Percentiles rank a stretch among this genome's conserved stretches.
phyloP scores from a whole-genome alignment of 768 basidiomycete species.

The Mycena alexandri region DNA sequence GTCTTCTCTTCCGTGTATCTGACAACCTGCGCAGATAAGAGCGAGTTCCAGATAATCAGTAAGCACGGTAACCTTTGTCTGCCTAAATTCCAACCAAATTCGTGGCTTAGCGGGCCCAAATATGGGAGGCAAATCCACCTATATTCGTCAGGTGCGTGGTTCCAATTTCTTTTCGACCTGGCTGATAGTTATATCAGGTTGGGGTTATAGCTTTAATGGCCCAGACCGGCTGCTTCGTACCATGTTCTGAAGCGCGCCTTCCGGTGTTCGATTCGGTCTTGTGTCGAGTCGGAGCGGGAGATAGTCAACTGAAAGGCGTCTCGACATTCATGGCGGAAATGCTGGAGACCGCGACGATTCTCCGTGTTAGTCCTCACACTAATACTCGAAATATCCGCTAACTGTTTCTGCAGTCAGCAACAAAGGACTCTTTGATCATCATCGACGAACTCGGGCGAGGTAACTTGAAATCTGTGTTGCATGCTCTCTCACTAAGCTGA shows the following conservation, averaged over 20 bases:
- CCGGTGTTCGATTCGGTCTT: conserved; percentile 97
- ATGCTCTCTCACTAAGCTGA: conserved; percentile 3
- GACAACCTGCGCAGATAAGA: conserved; percentile 63
- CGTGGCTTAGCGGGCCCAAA: conserved; percentile 87
- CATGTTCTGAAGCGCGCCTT: conserved; percentile 85
- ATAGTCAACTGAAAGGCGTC: conserved; percentile 97
- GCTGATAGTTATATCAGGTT: conserved; percentile 57
- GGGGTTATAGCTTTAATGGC: conserved; percentile 98
- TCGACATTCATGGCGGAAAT: conserved; percentile 99
- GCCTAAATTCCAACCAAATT: background rate
- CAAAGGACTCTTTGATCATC: conserved; percentile 93
- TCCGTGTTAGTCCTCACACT: conserved; percentile 67
- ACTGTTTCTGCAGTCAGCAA: conserved; percentile 74
- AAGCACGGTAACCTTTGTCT: conserved; percentile 38
- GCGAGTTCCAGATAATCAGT: conserved; percentile 98
- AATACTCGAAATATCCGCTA: background rate
- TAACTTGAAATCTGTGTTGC: conserved; percentile 41
- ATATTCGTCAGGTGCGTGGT: conserved; percentile 83
- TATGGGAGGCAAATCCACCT: conserved; percentile 99
- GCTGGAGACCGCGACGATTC: conserved; percentile 97
- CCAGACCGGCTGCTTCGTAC: conserved; percentile 95
- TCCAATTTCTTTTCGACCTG: conserved; percentile 6
- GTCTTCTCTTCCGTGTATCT: conserved; percentile 5
- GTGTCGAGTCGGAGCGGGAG: conserved; percentile 96
- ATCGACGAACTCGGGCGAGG: conserved; percentile 97